These are phyloP conservation scores for Lasiosphaeriaceae sp. DNA, from an alignment of 495 filamentous ascomycete genomes.

Conservation along the genomic window DNA sequence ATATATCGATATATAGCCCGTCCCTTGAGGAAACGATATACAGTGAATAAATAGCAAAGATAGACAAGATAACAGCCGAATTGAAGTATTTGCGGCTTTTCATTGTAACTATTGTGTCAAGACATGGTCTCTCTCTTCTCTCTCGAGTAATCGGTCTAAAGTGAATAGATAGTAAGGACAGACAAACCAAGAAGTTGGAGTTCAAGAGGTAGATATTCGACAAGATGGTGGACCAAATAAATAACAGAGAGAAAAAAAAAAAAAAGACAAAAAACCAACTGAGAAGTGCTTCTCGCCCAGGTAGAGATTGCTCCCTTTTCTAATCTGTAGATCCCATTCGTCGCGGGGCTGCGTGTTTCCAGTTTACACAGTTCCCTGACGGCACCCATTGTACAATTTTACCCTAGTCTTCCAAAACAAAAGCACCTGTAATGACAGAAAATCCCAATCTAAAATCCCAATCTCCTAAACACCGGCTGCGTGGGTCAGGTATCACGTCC, in stretches of 20 bases:
- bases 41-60: too few species aligned
- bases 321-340: constrained; percentile 10
- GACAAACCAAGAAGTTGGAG: background rate
- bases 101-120: too few species aligned
- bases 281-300: constrained; percentile 1
- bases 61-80: too few species aligned
- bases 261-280: background rate
- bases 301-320: constrained; percentile 27
- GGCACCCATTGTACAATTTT: background rate
- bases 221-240: background rate
- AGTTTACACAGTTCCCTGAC: background rate
- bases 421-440: background rate
- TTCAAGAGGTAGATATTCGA: background rate
- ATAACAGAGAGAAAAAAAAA: background rate
- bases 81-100: too few species aligned
- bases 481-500: too few species aligned
- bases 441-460: constrained; percentile 1
- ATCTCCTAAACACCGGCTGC: background rate
- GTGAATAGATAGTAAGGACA: background rate
- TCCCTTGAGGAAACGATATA: too few species aligned
- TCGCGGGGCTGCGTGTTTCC: background rate
- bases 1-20: too few species aligned
- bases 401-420: background rate
- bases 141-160: too few species aligned
- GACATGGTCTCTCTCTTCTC: too few species aligned